Percentiles rank a stretch among this genome's conserved stretches.
phyloP scores from a whole-genome alignment of 2,329 filamentous ascomycete genomes.

The Acrodontium crateriforme region DNA sequence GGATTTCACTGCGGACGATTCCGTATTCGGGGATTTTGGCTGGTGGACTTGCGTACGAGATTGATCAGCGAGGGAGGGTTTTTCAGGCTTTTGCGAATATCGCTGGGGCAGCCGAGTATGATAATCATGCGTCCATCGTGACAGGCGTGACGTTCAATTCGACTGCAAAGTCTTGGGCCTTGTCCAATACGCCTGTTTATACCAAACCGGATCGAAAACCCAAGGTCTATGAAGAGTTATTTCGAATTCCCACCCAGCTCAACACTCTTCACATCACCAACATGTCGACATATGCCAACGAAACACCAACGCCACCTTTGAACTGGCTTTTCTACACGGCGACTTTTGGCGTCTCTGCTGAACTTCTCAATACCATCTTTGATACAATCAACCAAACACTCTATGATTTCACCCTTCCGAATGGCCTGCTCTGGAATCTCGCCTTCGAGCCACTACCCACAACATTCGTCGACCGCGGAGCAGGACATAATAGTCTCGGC shows the following conservation, averaged over 20 bases:
- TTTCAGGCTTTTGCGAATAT: slow-evolving; percentile 8
- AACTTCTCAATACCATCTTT: background rate
- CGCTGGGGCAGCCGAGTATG: slow-evolving; percentile 7
- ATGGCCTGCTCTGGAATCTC: background rate
- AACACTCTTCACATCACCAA: slow-evolving; percentile 3
- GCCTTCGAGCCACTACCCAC: slow-evolving; percentile 3
- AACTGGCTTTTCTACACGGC: slow-evolving; percentile 1
- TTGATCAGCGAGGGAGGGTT: background rate
- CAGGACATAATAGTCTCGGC: slow-evolving; percentile 1
- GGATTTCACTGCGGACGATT: slow-evolving; percentile 7
- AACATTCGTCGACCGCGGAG: background rate
- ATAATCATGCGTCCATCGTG: slow-evolving; percentile 8
- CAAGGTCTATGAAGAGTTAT: slow-evolving; percentile 5
- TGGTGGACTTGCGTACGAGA: slow-evolving; percentile 3
- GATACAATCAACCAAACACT: slow-evolving; percentile 1
- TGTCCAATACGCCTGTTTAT: too few relatives aligned
- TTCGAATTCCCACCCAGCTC: slow-evolving; percentile 9
- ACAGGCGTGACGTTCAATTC: background rate
- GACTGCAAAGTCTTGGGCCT: too few relatives aligned
- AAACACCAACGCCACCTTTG: background rate
- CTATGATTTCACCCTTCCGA: background rate
- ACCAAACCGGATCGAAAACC: too few relatives aligned
- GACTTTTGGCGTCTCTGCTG: background rate
- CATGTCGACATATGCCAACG: background rate
- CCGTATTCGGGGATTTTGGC: slow-evolving; percentile 10